Base-by-base conservation (phyloP, 257 asterid genomes). In the Nicotiana attenuata region DNA sequence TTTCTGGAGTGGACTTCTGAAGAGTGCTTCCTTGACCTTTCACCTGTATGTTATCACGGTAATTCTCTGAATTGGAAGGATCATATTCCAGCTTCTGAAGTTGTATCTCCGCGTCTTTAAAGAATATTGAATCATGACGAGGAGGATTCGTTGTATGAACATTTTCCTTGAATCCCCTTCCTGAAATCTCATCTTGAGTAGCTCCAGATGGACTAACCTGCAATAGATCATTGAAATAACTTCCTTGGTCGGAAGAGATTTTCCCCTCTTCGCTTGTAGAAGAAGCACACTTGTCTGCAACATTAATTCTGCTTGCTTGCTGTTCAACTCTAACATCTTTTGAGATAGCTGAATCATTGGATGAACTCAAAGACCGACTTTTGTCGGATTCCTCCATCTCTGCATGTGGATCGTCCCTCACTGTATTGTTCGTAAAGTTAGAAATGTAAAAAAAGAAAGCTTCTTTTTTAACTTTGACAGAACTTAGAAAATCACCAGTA, bases 1-100 rank as follows among this genome's bases (percentile, higher is more conserved):
- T 52, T 60, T 75, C 81, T 75, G 26, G 68, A 38, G 55, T 56
- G 68, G 56, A 71, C 73, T 83, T 78, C 77, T 15, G 73, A 33
- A 77, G 71, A 85, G 20, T 52, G 76, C 78, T 57, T 47, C 6
- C 85, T 45, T 29, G 65, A 45, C 65, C 56, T 71, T 68, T 68
- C 11, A 75, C 56, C 15, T 81, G 33, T 63, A 65, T 45, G 29
- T 33, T 64, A 81, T 13, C 33, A 11, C 1, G 59, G 57, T 69
- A 11, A 41, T 60, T 29, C 67, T 20, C 61, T 15, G 22, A 26
- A 83, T 17, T 15, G 80, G 73, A 64, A 63, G 17, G 55, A 78
- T 81, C 33, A 31, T 47, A 79, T 35, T 57, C 29, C 1, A 81
- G 67, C 28, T 33, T 14, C 41, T 45, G 28, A 45, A 56, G 47